A percentile compares a stretch with the other conserved stretches of the same genome.
phyloP scores from a whole-genome alignment of 768 basidiomycete genomes.

The Xerocomellus chrysenteron region DNA sequence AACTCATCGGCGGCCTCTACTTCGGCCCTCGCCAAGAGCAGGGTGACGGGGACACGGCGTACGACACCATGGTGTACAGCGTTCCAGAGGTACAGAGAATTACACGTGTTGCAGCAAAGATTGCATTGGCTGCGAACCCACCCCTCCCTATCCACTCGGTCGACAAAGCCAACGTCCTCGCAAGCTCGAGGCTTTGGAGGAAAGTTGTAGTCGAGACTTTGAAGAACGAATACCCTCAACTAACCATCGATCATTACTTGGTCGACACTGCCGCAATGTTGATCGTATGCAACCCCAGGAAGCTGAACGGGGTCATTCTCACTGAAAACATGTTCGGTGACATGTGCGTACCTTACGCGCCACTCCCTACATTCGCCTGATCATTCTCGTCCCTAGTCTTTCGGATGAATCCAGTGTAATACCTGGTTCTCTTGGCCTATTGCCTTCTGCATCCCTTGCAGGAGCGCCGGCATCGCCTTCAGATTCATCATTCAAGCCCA shows the following conservation, averaged over 20 bases:
- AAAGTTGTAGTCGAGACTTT: conserved; percentile 88
- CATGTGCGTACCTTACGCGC: conserved; percentile 61
- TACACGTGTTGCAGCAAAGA: conserved; percentile 91
- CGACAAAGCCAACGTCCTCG: conserved; percentile 99
- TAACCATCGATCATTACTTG: conserved; percentile 85
- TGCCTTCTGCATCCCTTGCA: conserved; percentile 95
- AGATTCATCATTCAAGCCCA: conserved; percentile 65
- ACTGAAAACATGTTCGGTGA: conserved; percentile 98
- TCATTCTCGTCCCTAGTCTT: conserved; percentile 49
- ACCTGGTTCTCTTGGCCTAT: conserved; percentile 92
- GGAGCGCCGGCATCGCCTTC: conserved; percentile 69
- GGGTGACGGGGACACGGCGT: conserved; percentile 69
- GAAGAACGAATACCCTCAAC: conserved; percentile 81
- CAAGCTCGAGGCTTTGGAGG: conserved; percentile 91
- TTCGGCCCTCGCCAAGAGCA: conserved; percentile 93
- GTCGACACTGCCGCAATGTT: conserved; percentile 98
- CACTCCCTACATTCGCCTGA: conserved; percentile 3
- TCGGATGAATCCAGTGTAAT: conserved; percentile 98
- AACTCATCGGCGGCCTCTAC: conserved; percentile 95
- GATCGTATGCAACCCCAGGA: conserved; percentile 84
- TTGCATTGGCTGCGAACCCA: conserved; percentile 79
- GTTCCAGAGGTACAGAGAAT: conserved; percentile 91
- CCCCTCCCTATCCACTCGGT: conserved; percentile 89
- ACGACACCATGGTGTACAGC: conserved; percentile 94
- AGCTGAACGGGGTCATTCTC: conserved; percentile 92